Percentiles rank a stretch among this genome's conserved stretches.
Conservation (phyloP, 2,329 filamentous ascomycete species). For the Boeremia lycopersici region DNA sequence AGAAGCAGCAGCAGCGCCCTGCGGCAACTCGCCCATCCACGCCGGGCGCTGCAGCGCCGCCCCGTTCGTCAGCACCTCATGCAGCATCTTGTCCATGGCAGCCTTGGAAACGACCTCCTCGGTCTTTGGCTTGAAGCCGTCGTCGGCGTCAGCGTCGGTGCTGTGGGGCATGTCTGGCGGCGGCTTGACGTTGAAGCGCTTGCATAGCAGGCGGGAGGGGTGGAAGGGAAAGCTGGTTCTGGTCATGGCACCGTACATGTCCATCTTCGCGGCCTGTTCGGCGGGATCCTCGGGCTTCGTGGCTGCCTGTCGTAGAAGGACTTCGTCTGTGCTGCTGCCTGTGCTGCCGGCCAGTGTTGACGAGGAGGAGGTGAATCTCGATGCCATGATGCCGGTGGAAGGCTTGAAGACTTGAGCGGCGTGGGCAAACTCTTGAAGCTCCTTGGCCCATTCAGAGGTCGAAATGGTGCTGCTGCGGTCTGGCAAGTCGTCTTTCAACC, state of each 20-base stretch:
- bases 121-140: conserved; percentile 27
- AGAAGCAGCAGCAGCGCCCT: conserved; percentile 2
- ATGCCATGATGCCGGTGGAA: conserved; percentile 90
- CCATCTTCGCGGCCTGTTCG: conserved; percentile 82
- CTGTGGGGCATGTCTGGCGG: conserved; percentile 70
- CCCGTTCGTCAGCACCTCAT: conserved; percentile 38
- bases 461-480: conserved; percentile 58
- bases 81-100: conserved; percentile 53
- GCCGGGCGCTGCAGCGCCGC: conserved; percentile 36
- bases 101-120: conserved; percentile 60
- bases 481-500: conserved; percentile 61
- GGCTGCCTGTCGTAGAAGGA: conserved; percentile 55
- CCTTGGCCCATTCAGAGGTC: conserved; percentile 77
- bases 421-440: conserved; percentile 78
- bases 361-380: conserved; percentile 74
- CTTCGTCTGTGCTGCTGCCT: conserved; percentile 36
- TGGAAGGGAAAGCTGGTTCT: conserved; percentile 73
- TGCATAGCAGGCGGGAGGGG: conserved; percentile 86
- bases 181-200: conserved; percentile 86
- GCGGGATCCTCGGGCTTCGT: conserved; percentile 74
- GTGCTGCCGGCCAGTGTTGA: conserved; percentile 36
- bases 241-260: conserved; percentile 93
- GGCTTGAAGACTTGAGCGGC: conserved; percentile 86
- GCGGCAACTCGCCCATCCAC: conserved; percentile 30
- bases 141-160: conserved; percentile 49